These are phyloP conservation scores for Rhizopus delemar DNA, from an alignment of 371 early-diverging fungal genomes.

Conservation along the genomic window DNA sequence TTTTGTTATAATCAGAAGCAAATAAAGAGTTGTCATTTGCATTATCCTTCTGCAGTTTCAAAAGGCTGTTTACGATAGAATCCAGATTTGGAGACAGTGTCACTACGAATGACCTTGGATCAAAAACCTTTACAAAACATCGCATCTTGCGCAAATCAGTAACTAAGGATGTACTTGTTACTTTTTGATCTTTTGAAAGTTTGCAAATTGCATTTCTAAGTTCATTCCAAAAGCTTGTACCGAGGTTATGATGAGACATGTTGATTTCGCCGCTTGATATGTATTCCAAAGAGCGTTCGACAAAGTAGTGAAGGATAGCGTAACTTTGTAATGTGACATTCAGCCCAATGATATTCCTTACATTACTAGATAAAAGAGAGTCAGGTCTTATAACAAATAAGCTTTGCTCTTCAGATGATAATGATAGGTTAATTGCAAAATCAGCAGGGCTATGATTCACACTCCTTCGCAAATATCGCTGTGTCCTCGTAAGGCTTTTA, in stretches of 20 bases:
- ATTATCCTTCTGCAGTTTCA: slow-evolving; percentile 19
- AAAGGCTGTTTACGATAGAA: slow-evolving; percentile 43
- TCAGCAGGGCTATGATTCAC: not conserved
- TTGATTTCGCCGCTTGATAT: slow-evolving; percentile 61
- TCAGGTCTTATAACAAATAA: slow-evolving; percentile 32
- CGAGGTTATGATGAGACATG: slow-evolving; percentile 48
- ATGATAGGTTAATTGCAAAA: not conserved
- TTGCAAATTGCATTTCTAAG: slow-evolving; percentile 27
- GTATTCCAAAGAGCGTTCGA: slow-evolving; percentile 52
- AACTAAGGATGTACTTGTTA: slow-evolving; percentile 24
- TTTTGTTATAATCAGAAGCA: not conserved
- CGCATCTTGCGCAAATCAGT: slow-evolving; percentile 48
- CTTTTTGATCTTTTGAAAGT: not conserved
- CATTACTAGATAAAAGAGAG: slow-evolving; percentile 26
- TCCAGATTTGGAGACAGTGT: slow-evolving; percentile 62
- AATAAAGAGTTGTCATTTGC: not conserved
- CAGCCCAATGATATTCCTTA: slow-evolving; percentile 28
- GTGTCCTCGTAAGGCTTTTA: slow-evolving; percentile 10
- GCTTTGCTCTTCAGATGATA: slow-evolving; percentile 6
- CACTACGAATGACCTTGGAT: slow-evolving; percentile 64
- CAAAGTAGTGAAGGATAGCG: slow-evolving; percentile 42
- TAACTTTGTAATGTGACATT: slow-evolving; percentile 28
- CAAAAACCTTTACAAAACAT: slow-evolving; percentile 72
- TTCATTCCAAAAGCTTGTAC: slow-evolving; percentile 45
- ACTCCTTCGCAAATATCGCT: slow-evolving; percentile 19